Percentiles rank a stretch among this genome's conserved stretches.
phyloP scores from a whole-genome alignment of 179 eudicot species.

The Patellifolia procumbens region DNA sequence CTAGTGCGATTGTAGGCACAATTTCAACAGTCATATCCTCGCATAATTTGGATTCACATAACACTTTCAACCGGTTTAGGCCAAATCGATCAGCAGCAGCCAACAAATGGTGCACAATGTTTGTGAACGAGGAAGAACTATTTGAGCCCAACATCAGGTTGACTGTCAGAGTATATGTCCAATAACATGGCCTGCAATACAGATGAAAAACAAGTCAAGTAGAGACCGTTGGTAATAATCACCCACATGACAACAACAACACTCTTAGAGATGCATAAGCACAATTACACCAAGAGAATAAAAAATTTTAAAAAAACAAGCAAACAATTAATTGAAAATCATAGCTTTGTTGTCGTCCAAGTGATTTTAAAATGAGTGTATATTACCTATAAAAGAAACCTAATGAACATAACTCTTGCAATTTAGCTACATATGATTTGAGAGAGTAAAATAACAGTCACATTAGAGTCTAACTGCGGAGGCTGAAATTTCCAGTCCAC shows the following conservation, averaged over 20 bases:
- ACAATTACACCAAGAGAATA: not conserved
- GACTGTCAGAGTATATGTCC: constrained; percentile 68
- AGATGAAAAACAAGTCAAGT: constrained; percentile 19
- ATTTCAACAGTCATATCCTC: constrained; percentile 65
- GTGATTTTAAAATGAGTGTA: not conserved
- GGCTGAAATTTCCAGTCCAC: not conserved
- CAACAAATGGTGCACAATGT: constrained; percentile 83
- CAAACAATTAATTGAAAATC: not conserved
- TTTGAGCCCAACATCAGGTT: constrained; percentile 65
- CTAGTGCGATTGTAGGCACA: constrained; percentile 74
- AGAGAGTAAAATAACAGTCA: not conserved
- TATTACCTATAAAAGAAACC: not conserved
- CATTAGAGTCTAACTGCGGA: not conserved
- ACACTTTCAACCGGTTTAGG: constrained; percentile 65
- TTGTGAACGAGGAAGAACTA: constrained; percentile 46
- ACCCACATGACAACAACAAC: too few species aligned
- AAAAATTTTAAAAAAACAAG: not conserved
- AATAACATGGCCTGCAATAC: constrained; percentile 70
- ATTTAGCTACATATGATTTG: not conserved
- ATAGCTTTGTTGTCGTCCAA: not conserved
- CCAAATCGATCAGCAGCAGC: constrained; percentile 93
- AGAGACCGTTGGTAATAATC: not conserved
- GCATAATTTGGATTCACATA: constrained; percentile 81
- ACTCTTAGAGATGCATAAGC: not conserved
- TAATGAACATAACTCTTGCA: not conserved